Base-by-base conservation (phyloP, 768 basidiomycete species). In the Leccinum subtestaceum region DNA sequence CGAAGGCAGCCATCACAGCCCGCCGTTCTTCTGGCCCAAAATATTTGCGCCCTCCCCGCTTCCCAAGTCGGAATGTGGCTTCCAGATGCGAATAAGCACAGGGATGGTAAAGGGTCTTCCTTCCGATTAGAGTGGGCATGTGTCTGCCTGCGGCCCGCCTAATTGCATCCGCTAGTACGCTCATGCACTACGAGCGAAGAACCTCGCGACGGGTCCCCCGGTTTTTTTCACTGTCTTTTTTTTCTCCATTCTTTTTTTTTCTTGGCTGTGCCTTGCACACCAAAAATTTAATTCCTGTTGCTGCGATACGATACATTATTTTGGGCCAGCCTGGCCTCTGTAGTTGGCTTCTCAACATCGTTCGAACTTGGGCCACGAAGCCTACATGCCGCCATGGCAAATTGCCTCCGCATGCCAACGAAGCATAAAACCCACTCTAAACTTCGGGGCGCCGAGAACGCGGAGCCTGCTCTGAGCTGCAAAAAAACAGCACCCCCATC, bases 101-200 rank as follows among this genome's bases (percentile, higher is more conserved):
- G 66, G 66, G 65, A 56, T 65, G 58, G 63, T 2, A 67, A 67
- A 68, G 63, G 66, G 57, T 64, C 61, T 60, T 13, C 63, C 59
- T 66, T 60, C 60, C 63, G 55, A 53, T 58, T 56, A 61, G 51
- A 55, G 46, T 27, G 55, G 60, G 56, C 66, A 70, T 60, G 69
- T 62, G 60, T 72, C 62, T 72, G 57, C 70, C 66, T 70, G 68
- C 68, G 70, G 66, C 64, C 60, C 64, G 64, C 64, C 59, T 64
- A 61, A 34, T 57, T 70, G 69, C 61, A 54, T 62, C 69, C 66
- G 68, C 63, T 57, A 48, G 23, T 27, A 60, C 58, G 47, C 65
- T 64, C 54, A 29, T 53, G 54, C 60, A 52, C 67, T 63, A 68
- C 55, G 52, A 61, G 54, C 61, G 69, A 68, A 68, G 59, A 46